phyloP scores from a whole-genome alignment of 2,329 filamentous ascomycete species.

The Colletotrichum tropicale region DNA sequence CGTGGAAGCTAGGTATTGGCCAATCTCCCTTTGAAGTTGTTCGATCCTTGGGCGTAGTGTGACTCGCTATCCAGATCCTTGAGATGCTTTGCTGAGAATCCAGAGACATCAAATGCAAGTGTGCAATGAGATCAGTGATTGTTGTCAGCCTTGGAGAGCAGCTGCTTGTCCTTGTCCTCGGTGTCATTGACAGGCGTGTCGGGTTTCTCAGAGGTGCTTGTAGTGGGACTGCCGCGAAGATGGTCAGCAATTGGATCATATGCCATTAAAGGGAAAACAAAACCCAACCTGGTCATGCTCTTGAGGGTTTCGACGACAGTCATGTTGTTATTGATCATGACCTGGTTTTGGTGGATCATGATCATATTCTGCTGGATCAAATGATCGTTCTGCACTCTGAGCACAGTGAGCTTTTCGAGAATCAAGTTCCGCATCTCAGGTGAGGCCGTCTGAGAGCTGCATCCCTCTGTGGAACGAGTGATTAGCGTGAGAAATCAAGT shows the following conservation, averaged over 20 bases:
- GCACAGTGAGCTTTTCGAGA: neutral
- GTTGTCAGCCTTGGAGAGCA: neutral
- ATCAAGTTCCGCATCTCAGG: neutral
- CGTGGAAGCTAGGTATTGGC: neutral
- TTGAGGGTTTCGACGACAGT: neutral
- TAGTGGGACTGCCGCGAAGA: neutral
- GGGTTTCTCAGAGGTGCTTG: neutral
- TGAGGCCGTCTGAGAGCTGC: neutral
- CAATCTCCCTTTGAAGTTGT: neutral
- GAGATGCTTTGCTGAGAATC: neutral
- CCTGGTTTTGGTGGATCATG: neutral
- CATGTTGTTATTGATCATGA: neutral
- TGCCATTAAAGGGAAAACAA: neutral
- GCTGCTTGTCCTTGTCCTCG: neutral
- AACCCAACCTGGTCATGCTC: neutral
- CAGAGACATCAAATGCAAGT: neutral
- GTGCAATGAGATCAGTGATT: neutral
- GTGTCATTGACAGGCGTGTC: neutral
- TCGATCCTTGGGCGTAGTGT: neutral
- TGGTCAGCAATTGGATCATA: neutral
- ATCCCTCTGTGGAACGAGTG: neutral
- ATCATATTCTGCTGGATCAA: neutral
- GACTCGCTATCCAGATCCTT: neutral
- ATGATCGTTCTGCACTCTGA: neutral
- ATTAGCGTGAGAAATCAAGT: neutral